Evolutionary conservation across 2,329 filamentous ascomycete genomes (phyloP), one percentile per base, ranked within the genome.

Genomic region (Penicillium sp.): DNA sequence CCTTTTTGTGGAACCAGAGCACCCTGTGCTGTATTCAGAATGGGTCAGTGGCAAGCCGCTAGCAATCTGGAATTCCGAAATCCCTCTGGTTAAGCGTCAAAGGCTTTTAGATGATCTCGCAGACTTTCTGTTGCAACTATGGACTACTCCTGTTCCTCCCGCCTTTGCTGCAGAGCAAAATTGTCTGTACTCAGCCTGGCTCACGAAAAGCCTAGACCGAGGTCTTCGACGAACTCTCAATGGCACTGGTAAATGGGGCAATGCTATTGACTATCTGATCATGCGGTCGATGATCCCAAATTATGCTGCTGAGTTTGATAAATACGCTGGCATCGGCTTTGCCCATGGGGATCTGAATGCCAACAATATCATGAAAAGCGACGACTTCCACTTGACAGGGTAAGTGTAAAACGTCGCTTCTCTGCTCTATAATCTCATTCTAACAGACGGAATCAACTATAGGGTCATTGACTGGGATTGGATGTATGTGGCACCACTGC

Each of bases 381-480:
- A 57, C 17, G 45, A 61, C 1, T 59, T 62, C 17, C 46, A 50
- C n/a, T 33, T 63, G n/a, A 57, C 54, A 40, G 62, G 60, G 62
- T 63, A 57, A 40, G 60, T 4, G 8, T 21, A 9, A 31, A 31
- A 31, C 29, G 29, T 31, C 29, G 29, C 29, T 12, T 31, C 29
- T 12, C 29, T 31, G 2, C 9, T 31, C 1, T 12, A 12, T 12
- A 31, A 31, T 12, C 9, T 31, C 29, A 10, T 37, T 50, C 12
- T 57, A 41, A 57, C 17, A 12, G 29, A 45, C 29, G 10, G 10
- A 40, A 17, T 37, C 15, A 6, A 41, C 12, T 17, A 47, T 41
- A 61, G 59, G 45, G 49, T 64, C 9, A 57, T 62, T 38, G 60
- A 64, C 45, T 62, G 56, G 62, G 60, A 61, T 46, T 62, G 60